Percentiles rank a stretch among this genome's conserved stretches.
phyloP scores from a whole-genome alignment of 2,329 filamentous ascomycete genomes.

The Aspergillus sojae region DNA sequence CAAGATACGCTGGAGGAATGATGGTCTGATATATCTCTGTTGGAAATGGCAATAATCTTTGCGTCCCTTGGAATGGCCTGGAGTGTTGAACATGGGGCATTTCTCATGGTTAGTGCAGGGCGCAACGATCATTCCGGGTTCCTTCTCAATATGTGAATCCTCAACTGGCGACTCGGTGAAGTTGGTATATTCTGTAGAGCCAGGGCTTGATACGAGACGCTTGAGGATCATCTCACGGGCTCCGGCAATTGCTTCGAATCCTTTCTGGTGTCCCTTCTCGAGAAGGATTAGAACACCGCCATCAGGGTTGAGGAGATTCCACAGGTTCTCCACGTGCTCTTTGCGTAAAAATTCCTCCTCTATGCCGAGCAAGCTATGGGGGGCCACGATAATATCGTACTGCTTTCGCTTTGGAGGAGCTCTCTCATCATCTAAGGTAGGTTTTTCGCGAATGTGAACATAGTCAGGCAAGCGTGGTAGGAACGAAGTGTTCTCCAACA shows the following conservation, averaged over 20 bases:
- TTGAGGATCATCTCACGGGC: slow-evolving; percentile 78
- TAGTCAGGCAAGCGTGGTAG: slow-evolving; percentile 90
- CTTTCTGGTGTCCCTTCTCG: slow-evolving; percentile 87
- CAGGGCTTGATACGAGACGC: slow-evolving; percentile 68
- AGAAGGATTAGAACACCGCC: slow-evolving; percentile 85
- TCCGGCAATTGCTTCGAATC: slow-evolving; percentile 88
- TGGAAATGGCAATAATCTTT: slow-evolving; percentile 91
- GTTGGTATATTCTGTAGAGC: slow-evolving; percentile 47
- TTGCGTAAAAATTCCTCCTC: slow-evolving; percentile 77
- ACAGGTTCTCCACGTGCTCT: slow-evolving; percentile 81
- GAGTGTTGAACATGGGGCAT: slow-evolving; percentile 83
- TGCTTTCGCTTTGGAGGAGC: slow-evolving; percentile 67
- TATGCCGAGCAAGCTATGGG: slow-evolving; percentile 77
- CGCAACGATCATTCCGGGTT: slow-evolving; percentile 64
- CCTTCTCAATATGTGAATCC: slow-evolving; percentile 46
- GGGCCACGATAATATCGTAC: slow-evolving; percentile 88
- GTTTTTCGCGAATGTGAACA: slow-evolving; percentile 62
- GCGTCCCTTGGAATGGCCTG: slow-evolving; percentile 71
- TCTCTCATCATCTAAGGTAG: slow-evolving; percentile 60
- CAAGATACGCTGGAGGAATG: slow-evolving; percentile 77
- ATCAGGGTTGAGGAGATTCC: slow-evolving; percentile 79
- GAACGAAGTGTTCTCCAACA: slow-evolving; percentile 89
- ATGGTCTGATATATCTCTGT: slow-evolving; percentile 83
- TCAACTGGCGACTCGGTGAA: slow-evolving; percentile 35
- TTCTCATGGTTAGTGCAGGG: slow-evolving; percentile 82